Base-by-base conservation (phyloP, 164 flowering plant species). In the grape (Vitis vinifera) region DNA sequence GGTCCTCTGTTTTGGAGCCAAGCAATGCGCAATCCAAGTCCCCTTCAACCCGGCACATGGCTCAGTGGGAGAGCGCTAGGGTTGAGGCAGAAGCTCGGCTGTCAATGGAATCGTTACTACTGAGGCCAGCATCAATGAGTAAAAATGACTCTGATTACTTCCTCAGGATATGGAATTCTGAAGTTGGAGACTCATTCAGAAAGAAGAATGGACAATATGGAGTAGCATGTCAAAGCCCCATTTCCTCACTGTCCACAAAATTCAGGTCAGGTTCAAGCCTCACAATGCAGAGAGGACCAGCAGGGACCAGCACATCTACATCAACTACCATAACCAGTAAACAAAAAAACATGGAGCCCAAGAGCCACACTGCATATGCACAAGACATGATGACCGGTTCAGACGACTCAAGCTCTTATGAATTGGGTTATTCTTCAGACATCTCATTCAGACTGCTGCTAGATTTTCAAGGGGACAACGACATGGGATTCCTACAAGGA, bases 131-230 rank as follows among this genome's bases (percentile, higher is more conserved):
- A 17, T 53, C 68, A n/a, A 9, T 15, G 1, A 44, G n/a, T 8
- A 55, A 53, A 27, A 30, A 67, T 8, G 27, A 69, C 53, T 68
- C 61, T 31, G 89, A 79, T 49, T 63, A 56, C 59, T 83, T 72
- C 67, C 77, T 84, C 14, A 49, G 52, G 2, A 50, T 84, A 5
- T 81, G 86, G 85, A 74, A 82, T 44, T 81, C 88, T 51, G 79
- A 78, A 57, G 82, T 80, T 23, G 86, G 88, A 55, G 75, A 77
- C 53, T 67, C 86, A 8, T 84, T 85, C 56, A 52, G 84, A 16
- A 71, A 60, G 6, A 17, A 13, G 1, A 37, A 63, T 14, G 68
- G 51, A 10, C 51, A 65, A 15, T 61, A 59, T 16, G 62, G 52
- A 10, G 63, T 27, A 15, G 55, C 19, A 12, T 29, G 73, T n/a